Evolutionary conservation across 2,329 filamentous ascomycete species (phyloP).

Genomic region (Aciculosporium take): DNA sequence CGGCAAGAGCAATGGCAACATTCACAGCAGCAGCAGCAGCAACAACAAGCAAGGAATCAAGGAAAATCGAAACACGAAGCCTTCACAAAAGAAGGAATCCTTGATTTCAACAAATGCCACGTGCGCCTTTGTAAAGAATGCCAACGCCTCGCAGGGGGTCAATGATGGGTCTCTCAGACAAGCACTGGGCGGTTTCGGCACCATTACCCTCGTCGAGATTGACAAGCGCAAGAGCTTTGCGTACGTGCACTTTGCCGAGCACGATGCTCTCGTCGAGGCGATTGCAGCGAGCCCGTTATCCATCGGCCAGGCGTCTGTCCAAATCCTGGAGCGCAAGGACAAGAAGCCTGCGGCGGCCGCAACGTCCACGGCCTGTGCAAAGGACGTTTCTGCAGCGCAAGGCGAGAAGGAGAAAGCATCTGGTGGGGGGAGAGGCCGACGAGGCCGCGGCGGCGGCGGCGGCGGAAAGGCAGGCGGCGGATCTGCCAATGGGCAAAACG

Average conservation of each 20-base stretch:
- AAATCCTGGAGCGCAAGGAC: slow-evolving; percentile 72
- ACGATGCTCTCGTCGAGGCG: slow-evolving; percentile 59
- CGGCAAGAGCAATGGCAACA: slow-evolving; percentile 7
- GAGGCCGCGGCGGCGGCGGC: slow-evolving; percentile 19
- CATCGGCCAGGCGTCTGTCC: slow-evolving; percentile 73
- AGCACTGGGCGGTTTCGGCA: slow-evolving; percentile 59
- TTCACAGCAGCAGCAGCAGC: slow-evolving; percentile 3
- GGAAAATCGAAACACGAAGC: slow-evolving; percentile 11
- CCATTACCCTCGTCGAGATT: slow-evolving; percentile 70
- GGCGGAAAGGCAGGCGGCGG: slow-evolving; percentile 11
- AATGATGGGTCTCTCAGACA: slow-evolving; percentile 68
- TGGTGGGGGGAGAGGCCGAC: slow-evolving; percentile 17
- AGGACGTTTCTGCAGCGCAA: slow-evolving; percentile 1
- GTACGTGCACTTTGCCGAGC: slow-evolving; percentile 75
- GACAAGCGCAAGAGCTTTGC: slow-evolving; percentile 92
- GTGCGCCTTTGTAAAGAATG: slow-evolving; percentile 67
- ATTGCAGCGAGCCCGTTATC: slow-evolving; percentile 68
- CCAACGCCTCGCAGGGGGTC: slow-evolving; percentile 80
- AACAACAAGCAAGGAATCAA: slow-evolving; percentile 7
- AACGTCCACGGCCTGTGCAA: slow-evolving; percentile 8
- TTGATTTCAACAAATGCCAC: slow-evolving; percentile 30
- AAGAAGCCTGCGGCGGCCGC: slow-evolving; percentile 23
- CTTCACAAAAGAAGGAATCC: slow-evolving; percentile 20
- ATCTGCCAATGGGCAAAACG: slow-evolving; percentile 4
- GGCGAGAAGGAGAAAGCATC: slow-evolving; percentile 15